Conservation (phyloP, 345 rosid genomes). For the Capsella bursapastoris region DNA sequence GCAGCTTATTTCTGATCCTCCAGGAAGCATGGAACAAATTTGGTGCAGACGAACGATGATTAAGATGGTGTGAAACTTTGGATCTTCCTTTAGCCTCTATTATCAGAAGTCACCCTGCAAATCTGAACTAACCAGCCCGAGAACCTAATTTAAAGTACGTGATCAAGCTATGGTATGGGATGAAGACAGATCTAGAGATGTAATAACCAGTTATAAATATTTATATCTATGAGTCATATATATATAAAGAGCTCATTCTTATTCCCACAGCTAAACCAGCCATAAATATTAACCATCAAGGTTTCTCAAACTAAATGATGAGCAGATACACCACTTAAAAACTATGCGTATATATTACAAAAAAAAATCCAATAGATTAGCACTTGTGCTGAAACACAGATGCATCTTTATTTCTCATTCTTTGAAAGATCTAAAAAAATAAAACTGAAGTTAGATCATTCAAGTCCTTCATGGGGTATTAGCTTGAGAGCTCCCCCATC, state of each 20-base stretch:
- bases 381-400: background rate
- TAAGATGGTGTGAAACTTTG: conserved; percentile 20
- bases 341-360: background rate
- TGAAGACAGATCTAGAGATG: conserved; percentile 44
- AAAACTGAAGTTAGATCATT: background rate
- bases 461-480: background rate
- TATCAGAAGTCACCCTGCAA: conserved; percentile 1
- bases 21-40: conserved; percentile 85
- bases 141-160: conserved; percentile 14
- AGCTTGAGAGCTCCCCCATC: conserved; percentile 1
- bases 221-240: conserved; percentile 25
- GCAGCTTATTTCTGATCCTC: conserved; percentile 4
- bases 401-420: background rate
- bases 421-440: background rate
- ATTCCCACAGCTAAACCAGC: conserved; percentile 9
- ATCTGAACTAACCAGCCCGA: conserved; percentile 26
- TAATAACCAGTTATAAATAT: conserved; percentile 30
- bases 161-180: conserved; percentile 24
- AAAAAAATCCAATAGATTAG: background rate
- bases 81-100: conserved; percentile 24
- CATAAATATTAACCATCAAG: background rate
- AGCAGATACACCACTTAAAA: background rate
- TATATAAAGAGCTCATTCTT: conserved; percentile 26
- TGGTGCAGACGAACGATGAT: conserved; percentile 60
- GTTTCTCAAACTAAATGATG: too few relatives aligned